Evolutionary conservation across 495 filamentous ascomycete genomes (phyloP).

Genomic region (Cairneyella variabilis): DNA sequence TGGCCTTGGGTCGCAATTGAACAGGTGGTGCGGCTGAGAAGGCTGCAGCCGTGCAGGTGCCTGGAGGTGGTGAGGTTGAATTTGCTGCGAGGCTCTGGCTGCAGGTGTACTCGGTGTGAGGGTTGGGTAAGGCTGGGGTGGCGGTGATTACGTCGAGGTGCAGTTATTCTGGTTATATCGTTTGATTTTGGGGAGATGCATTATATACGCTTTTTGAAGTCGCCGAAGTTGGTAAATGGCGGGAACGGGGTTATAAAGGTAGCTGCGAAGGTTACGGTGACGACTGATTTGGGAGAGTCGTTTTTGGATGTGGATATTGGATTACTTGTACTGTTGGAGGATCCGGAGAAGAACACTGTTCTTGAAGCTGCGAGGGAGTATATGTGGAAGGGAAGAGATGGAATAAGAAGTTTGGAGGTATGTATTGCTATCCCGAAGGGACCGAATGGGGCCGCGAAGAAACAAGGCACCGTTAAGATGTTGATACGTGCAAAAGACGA

Average conservation of each 20-base stretch:
- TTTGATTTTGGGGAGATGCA: too few species aligned
- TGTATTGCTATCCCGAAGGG: too few species aligned
- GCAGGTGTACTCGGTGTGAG: neutral
- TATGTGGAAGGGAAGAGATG: constrained; percentile 42
- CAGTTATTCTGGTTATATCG: too few species aligned
- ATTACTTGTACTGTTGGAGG: constrained; percentile 37
- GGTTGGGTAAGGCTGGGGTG: neutral
- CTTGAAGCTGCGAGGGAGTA: constrained; percentile 42
- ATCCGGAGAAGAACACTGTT: constrained; percentile 38
- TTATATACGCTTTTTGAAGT: constrained; percentile 74
- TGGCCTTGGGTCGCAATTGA: too few species aligned
- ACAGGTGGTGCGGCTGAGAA: too few species aligned
- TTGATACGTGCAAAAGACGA: constrained; percentile 16
- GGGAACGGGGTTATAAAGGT: constrained; percentile 1
- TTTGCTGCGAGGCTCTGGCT: neutral
- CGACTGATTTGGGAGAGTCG: constrained; percentile 84
- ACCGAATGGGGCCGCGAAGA: neutral
- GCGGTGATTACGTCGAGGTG: neutral
- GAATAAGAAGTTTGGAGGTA: constrained; percentile 25
- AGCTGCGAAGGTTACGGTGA: constrained; percentile 67
- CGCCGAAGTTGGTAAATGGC: constrained; percentile 39
- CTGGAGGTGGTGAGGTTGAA: neutral
- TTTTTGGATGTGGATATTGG: constrained; percentile 66
- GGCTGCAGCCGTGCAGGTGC: too few species aligned
- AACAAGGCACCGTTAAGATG: constrained; percentile 12